Evolutionary conservation across 1,284 basidiomycete species (phyloP).

Genomic region (Stereum hirsutum): DNA sequence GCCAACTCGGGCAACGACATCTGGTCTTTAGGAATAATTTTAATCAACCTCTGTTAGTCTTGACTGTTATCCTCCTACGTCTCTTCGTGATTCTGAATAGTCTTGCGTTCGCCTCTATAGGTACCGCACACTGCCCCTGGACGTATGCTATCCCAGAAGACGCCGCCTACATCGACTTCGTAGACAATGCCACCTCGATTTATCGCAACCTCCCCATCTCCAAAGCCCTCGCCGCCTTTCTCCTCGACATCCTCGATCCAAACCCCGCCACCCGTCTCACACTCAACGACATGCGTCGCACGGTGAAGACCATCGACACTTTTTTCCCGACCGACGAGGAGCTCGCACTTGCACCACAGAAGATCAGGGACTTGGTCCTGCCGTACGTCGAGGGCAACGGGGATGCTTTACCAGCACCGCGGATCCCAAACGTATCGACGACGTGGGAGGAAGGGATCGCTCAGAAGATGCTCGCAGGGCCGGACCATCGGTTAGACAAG

Average conservation of each 20-base stretch:
- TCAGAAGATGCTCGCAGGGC: too few species aligned
- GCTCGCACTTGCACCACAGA: too few species aligned
- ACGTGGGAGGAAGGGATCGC: too few species aligned
- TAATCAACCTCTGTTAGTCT: too few species aligned
- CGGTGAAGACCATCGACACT: slow-evolving; percentile 48
- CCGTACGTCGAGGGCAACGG: too few species aligned
- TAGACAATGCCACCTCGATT: neutral
- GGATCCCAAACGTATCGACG: too few species aligned
- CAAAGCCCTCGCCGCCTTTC: slow-evolving; percentile 11
- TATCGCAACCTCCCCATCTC: slow-evolving; percentile 28
- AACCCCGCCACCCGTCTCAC: slow-evolving; percentile 23
- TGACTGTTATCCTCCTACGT: too few species aligned
- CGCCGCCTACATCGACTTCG: slow-evolving; percentile 28
- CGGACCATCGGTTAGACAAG: too few species aligned
- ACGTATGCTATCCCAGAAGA: slow-evolving; percentile 65
- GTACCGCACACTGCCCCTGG: slow-evolving; percentile 87
- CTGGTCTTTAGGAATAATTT: slow-evolving; percentile 64
- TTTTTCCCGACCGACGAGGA: slow-evolving; percentile 74
- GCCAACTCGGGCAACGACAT: slow-evolving; percentile 75
- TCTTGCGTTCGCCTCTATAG: too few species aligned
- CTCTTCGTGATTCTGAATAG: too few species aligned
- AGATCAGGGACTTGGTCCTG: too few species aligned
- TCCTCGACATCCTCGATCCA: slow-evolving; percentile 20
- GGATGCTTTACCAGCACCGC: too few species aligned
- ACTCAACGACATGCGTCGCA: slow-evolving; percentile 53